These are phyloP conservation scores for Mycena albidolilacea DNA, from an alignment of 768 basidiomycete species.

Conservation along the genomic window DNA sequence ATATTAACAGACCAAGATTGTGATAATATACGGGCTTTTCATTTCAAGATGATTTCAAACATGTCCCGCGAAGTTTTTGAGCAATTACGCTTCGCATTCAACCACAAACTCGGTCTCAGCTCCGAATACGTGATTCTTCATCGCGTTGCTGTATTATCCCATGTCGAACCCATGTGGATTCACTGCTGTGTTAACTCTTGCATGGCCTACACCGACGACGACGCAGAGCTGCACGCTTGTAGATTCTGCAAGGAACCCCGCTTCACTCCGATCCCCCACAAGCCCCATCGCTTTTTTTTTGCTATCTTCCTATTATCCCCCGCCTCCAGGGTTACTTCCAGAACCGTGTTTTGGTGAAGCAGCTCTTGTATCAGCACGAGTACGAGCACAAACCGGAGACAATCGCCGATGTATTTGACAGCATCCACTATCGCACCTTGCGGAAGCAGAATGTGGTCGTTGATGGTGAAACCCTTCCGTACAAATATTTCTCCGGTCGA, in stretches of 20 bases:
- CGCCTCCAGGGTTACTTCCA: constrained; percentile 44
- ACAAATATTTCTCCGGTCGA: constrained; percentile 35
- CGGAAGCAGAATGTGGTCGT: constrained; percentile 43
- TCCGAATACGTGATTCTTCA: constrained; percentile 38
- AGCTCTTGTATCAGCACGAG: constrained; percentile 37
- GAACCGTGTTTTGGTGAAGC: constrained; percentile 25
- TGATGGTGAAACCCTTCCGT: constrained; percentile 39
- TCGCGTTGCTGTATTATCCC: constrained; percentile 40
- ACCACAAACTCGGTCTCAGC: constrained; percentile 37
- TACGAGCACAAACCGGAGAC: constrained; percentile 29
- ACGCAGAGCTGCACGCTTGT: constrained; percentile 35
- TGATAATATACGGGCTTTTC: no score
- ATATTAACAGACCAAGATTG: no score
- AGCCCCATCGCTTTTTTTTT: constrained; percentile 41
- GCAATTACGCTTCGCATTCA: constrained; percentile 36
- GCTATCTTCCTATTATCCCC: constrained; percentile 49
- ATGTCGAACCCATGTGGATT: constrained; percentile 42
- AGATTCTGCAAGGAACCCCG: constrained; percentile 40
- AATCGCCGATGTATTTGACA: constrained; percentile 54
- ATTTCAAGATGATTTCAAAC: constrained; percentile 34
- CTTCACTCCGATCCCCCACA: neutral
- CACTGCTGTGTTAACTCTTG: constrained; percentile 55
- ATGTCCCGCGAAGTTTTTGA: constrained; percentile 37
- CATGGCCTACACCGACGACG: constrained; percentile 46
- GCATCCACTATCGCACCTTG: constrained; percentile 35